Evolutionary conservation across 177 flowering plant species (phyloP), one percentile per base, ranked within the genome.

Genomic region (Tripterygium wilfordii): DNA sequence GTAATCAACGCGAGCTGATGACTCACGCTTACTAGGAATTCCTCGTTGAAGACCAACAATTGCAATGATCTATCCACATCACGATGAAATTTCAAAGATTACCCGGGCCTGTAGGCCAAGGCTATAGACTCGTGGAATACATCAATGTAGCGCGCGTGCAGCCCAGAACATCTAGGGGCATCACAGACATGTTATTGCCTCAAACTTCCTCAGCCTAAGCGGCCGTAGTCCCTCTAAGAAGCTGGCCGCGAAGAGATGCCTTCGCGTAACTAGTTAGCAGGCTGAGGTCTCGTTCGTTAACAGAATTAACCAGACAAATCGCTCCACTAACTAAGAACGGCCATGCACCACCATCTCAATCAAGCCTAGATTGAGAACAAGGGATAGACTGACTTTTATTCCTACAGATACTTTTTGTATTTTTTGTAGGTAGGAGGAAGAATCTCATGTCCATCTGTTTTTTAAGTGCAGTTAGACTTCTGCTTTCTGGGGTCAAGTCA

Each of bases 181-280:
- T 70, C 70, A 64, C 66, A 64, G 69, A 68, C 73, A 64, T 68
- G 69, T 64, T 68, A 64, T 64, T 68, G 69, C 66, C 73, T 60
- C 73, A 63, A 68, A 68, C 69, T 68, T 67, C 58, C 68, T 48
- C 45, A 68, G 65, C 72, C 72, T 67, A 61, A 62, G 12, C 7
- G 12, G 33, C 33, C 33, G 12, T 30, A 30, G 33, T 30, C 33
- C 33, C 33, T 30, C 33, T 30, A 30, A n/a, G n/a, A 30, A 30
- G 12, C 33, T 30, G 7, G 33, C 33, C 7, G n/a, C n/a, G n/a
- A n/a, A n/a, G n/a, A n/a, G n/a, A n/a, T n/a, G n/a, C n/a, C n/a
- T n/a, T n/a, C n/a, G n/a, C n/a, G n/a, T n/a, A n/a, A n/a, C 71
- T 74, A 64, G 72, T 74, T 74, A 74, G 66, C 68, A 73, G 75